Evolutionary conservation across 106 monocot species (phyloP), one percentile per base, ranked within the genome.

Genomic region (Allium sativum): DNA sequence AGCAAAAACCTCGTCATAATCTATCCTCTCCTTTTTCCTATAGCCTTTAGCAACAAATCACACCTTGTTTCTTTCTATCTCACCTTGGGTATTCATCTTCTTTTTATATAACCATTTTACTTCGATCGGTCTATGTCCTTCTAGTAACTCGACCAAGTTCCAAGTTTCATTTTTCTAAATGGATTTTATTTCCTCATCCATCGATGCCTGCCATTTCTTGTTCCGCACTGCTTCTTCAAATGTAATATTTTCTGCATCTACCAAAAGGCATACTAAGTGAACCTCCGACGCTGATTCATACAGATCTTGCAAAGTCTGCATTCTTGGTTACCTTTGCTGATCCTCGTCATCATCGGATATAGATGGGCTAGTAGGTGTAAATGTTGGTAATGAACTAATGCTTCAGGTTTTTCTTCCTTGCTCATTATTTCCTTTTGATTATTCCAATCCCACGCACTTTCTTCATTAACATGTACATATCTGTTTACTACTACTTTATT

Each of bases 251-350:
- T 64, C 64, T 12, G 45, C 45, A 65, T 65, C 65, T 65, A 0
- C 65, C 48, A 65, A 48, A 65, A 65, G 65, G 51, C 48, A 65
- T 14, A 65, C 45, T 16, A 57, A 21, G 5, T 57, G 21, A 18
- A 21, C 56, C 56, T 57, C 56, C 10, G 18, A 18, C 21, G 65
- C 48, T 48, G 48, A 65, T 9, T 65, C 65, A 19, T 65, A 65
- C n/a, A 65, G 18, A 65, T 65, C 65, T 47, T 65, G 65, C 20
- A 65, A 11, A 48, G 19, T 65, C 48, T 46, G 12, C 65, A 65
- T 48, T n/a, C 20, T 65, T 20, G 68, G 58, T 69, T 69, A 56
- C 58, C 45, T 22, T 20, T 46, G 68, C 44, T 69, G n/a, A n/a
- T n/a, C n/a, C n/a, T n/a, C n/a, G n/a, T n/a, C n/a, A n/a, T n/a